Conservation (phyloP, 2,329 filamentous ascomycete species). For the Lecanoromycetidae sp. region DNA sequence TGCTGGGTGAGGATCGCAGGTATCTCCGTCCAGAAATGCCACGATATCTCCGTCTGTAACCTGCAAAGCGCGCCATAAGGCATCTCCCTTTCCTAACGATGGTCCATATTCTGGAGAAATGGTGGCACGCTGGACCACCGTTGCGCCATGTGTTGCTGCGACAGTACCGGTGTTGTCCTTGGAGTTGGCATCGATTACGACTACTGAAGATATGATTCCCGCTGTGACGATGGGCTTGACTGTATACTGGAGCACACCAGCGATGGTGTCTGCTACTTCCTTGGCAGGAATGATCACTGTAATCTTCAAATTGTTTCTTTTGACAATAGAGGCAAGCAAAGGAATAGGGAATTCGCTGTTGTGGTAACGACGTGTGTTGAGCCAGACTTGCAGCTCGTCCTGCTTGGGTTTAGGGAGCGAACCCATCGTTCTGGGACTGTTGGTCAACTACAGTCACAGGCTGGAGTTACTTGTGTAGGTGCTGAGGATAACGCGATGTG, state of each 20-base stretch:
- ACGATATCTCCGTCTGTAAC: constrained; percentile 1
- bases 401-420: neutral
- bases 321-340: neutral
- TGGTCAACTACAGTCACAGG: too few species aligned
- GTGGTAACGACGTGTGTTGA: neutral
- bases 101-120: neutral
- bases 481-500: too few species aligned
- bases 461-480: too few species aligned
- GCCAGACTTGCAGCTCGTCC: neutral
- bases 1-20: neutral
- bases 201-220: neutral
- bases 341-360: neutral
- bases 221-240: neutral
- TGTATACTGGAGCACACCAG: neutral
- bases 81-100: constrained; percentile 1
- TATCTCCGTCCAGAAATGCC: constrained; percentile 1
- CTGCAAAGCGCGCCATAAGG: constrained; percentile 1
- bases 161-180: neutral
- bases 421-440: neutral
- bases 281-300: neutral
- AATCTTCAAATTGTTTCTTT: neutral
- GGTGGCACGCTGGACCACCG: neutral
- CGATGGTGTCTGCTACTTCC: constrained; percentile 5
- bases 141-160: constrained; percentile 2
- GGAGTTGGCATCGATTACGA: neutral